These are phyloP conservation scores for Aspergillus campestris DNA, from an alignment of 495 filamentous ascomycete species.

Conservation along the genomic window DNA sequence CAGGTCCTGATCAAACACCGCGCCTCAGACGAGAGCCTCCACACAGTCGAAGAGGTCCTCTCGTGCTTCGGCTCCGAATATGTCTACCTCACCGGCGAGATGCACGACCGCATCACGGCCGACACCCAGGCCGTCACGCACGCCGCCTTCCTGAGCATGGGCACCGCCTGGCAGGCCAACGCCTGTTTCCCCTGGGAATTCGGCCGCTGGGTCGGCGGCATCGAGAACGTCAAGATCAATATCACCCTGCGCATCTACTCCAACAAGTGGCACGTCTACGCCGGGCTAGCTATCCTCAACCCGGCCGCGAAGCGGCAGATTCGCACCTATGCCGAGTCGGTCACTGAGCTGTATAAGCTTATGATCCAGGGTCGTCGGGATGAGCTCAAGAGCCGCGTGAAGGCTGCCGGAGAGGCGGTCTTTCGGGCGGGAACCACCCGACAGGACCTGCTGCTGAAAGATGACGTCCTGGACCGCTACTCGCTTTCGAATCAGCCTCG, in stretches of 20 bases:
- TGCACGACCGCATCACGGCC: constrained; percentile 94
- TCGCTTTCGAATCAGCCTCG: constrained; percentile 57
- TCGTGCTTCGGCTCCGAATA: constrained; percentile 72
- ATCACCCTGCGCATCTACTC: constrained; percentile 93
- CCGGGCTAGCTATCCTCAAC: constrained; percentile 93
- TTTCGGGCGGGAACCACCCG: constrained; percentile 53
- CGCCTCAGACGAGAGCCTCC: constrained; percentile 65
- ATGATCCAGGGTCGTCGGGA: constrained; percentile 78
- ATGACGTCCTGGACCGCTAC: constrained; percentile 82
- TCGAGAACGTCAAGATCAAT: constrained; percentile 99
- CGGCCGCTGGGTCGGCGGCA: constrained; percentile 84
- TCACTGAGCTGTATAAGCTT: constrained; percentile 91
- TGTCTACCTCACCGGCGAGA: constrained; percentile 74
- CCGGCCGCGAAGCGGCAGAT: constrained; percentile 87
- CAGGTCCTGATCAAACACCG: constrained; percentile 87
- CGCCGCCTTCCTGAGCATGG: constrained; percentile 95
- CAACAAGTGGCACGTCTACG: constrained; percentile 99
- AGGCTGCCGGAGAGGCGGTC: constrained; percentile 68
- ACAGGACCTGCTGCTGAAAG: constrained; percentile 63
- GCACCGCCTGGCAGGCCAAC: constrained; percentile 89
- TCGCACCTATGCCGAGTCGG: constrained; percentile 81
- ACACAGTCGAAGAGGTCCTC: constrained; percentile 70
- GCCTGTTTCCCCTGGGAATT: constrained; percentile 94
- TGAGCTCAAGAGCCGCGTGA: constrained; percentile 74
- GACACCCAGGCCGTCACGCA: constrained; percentile 98